These are phyloP conservation scores for Colletotrichum sojae DNA, from an alignment of 2,329 filamentous ascomycete genomes.

Conservation along the genomic window DNA sequence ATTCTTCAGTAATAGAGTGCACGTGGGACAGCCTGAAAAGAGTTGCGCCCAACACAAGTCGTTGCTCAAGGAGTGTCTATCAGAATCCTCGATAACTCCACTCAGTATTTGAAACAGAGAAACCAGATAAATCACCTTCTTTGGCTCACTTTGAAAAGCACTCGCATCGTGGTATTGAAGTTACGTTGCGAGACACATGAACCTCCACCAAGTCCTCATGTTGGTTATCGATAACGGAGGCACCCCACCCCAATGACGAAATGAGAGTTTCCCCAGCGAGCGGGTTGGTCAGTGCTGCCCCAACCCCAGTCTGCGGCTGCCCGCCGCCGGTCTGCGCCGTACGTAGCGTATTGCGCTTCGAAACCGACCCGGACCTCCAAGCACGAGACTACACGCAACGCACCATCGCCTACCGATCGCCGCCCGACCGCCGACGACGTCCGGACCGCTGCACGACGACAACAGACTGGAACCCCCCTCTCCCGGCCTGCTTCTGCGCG, in stretches of 20 bases:
- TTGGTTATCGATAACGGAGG: conserved; percentile 10
- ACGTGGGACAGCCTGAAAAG: no score
- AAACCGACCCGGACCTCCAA: conserved; percentile 29
- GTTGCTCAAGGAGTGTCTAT: no score
- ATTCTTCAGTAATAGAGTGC: no score
- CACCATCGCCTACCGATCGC: conserved; percentile 13
- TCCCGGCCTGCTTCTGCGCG: no score
- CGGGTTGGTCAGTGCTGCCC: neutral
- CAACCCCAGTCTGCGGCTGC: neutral
- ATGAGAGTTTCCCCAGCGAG: conserved; percentile 1
- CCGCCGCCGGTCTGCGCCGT: conserved; percentile 5
- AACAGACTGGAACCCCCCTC: no score
- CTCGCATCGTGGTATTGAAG: neutral
- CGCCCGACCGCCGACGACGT: conserved; percentile 30
- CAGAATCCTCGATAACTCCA: no score
- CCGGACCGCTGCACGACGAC: conserved; percentile 1
- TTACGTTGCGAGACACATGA: neutral
- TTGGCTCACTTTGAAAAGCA: no score
- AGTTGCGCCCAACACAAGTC: no score
- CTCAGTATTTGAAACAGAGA: no score
- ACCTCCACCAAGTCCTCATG: conserved; percentile 7
- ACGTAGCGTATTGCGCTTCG: conserved; percentile 31
- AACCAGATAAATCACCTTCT: no score
- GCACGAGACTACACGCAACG: conserved; percentile 29
- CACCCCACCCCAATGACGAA: conserved; percentile 27